Percentiles rank a stretch among this genome's conserved stretches.
These are phyloP conservation scores for Fusarium fujikuroi DNA, from an alignment of 2,329 filamentous ascomycete species.

Conservation along the genomic window DNA sequence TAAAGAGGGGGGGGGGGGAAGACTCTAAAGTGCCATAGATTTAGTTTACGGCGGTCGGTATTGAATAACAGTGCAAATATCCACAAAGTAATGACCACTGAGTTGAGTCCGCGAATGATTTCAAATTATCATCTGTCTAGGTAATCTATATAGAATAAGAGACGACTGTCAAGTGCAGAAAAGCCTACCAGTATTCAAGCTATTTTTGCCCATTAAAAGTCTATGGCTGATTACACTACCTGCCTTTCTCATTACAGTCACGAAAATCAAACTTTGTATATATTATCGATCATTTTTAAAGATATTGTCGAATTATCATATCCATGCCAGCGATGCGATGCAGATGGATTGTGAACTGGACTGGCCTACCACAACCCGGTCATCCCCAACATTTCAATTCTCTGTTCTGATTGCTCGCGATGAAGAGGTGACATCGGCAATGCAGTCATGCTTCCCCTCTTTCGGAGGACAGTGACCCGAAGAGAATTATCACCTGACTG, in stretches of 20 bases:
- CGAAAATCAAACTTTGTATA: not conserved
- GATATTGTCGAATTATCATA: not conserved
- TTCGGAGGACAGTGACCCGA: slow-evolving; percentile 21
- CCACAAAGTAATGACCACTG: too few species aligned
- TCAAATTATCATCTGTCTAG: not conserved
- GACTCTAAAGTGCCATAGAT: not conserved
- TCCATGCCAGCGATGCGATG: not conserved
- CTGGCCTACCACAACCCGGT: not conserved
- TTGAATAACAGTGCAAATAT: not conserved
- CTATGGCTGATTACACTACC: not conserved
- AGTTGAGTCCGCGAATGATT: not conserved
- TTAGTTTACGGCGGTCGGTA: not conserved
- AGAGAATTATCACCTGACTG: slow-evolving; percentile 11
- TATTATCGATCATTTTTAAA: not conserved
- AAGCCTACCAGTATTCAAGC: not conserved
- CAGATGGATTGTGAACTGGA: not conserved
- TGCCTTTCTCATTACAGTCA: not conserved
- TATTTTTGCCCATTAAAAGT: not conserved
- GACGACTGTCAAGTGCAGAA: not conserved
- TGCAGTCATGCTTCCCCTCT: slow-evolving; percentile 17
- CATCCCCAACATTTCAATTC: not conserved
- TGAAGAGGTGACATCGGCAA: not conserved
- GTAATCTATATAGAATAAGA: too few species aligned
- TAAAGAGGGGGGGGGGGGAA: accelerated
- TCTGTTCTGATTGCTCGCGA: not conserved